Evolutionary conservation across 1,284 basidiomycete genomes (phyloP), one percentile per base, ranked within the genome.

Genomic region (Ganoderma leucocontextum): DNA sequence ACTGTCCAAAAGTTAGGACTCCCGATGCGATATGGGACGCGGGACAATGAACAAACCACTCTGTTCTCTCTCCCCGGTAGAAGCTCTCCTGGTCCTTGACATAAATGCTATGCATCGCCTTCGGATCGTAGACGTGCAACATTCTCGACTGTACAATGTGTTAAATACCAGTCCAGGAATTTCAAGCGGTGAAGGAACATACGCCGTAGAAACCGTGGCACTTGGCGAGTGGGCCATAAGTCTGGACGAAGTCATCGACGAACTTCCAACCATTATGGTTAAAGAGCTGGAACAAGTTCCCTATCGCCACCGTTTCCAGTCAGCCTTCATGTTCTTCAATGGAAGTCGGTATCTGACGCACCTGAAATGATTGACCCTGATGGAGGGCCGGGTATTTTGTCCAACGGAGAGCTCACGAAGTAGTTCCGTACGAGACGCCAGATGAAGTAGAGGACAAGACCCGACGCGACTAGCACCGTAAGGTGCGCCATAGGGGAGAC

Each of bases 71-170:
- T 29, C 41, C 59, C 49, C 78, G 74, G 29, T 75, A 74, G 62
- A 75, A 80, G 35, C 67, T 64, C 19, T 76, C 66, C 59, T 76
- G 74, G 39, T 81, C 79, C 64, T 78, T 79, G 17, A 78, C 68
- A 7, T 78, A 25, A 15, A 81, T 74, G 41, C 69, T 73, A 44
- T 77, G 73, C 42, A 79, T 63, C 0, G 78, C 78, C 29, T 57
- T 64, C 2, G 77, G 75, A 38, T 78, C 76, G 49, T 68, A 72
- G 7, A 78, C 66, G 36, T 72, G 72, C 17, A 78, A 66, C 60
- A 65, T 60, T 17, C 65, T 64, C 25, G 60, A 66, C 75, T 77
- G n/a, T 15, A n/a, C 33, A 42, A 7, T 3, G 36, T 12, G 38
- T 53, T 22, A 33, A 12, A n/a, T 1, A 8, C 52, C 6, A 10